Conservation (phyloP, 805 yeast genomes). For the Candida boidinii region DNA sequence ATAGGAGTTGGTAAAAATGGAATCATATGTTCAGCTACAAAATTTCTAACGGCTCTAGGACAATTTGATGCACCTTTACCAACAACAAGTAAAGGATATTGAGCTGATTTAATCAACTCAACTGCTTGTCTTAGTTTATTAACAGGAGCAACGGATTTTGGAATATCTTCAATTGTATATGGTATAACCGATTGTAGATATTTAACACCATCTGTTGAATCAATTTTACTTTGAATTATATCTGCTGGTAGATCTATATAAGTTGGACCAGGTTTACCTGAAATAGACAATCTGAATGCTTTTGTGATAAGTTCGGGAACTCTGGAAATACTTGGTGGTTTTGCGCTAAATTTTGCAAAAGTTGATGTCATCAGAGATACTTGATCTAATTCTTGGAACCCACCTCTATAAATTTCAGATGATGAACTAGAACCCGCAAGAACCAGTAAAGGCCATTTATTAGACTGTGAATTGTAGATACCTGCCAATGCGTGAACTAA, state of each 20-base stretch:
- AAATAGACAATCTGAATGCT: constrained; percentile 34
- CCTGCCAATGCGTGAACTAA: constrained; percentile 62
- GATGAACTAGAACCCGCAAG: constrained; percentile 55
- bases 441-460: constrained; percentile 58
- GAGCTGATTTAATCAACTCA: constrained; percentile 23
- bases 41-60: constrained; percentile 26
- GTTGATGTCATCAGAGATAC: constrained; percentile 30
- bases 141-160: constrained; percentile 29
- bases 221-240: constrained; percentile 31
- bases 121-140: constrained; percentile 28
- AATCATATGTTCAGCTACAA: constrained; percentile 33
- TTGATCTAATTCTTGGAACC: constrained; percentile 67
- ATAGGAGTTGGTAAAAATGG: constrained; percentile 69
- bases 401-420: constrained; percentile 45
- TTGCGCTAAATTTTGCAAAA: constrained; percentile 43
- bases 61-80: constrained; percentile 59
- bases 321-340: constrained; percentile 16
- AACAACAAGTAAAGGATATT: constrained; percentile 44
- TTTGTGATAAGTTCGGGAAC: constrained; percentile 33
- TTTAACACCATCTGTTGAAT: background rate
- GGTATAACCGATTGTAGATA: background rate
- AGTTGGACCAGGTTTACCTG: constrained; percentile 52
- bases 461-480: constrained; percentile 49
- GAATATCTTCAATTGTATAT: constrained; percentile 7
- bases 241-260: constrained; percentile 63